These are phyloP conservation scores for Venturia carpophila DNA, from an alignment of 2,329 filamentous ascomycete species.

Conservation along the genomic window DNA sequence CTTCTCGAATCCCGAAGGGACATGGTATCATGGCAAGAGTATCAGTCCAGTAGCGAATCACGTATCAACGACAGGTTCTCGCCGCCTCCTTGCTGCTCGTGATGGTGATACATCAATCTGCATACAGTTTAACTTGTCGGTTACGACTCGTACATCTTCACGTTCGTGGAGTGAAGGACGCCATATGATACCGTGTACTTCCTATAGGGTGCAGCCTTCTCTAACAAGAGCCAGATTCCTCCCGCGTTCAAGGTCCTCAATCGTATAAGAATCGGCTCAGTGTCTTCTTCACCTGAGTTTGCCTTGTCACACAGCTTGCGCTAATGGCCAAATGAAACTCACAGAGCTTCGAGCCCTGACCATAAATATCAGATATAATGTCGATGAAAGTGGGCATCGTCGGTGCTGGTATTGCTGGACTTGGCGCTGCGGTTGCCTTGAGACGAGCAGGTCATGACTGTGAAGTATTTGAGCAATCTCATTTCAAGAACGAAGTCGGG, in stretches of 20 bases:
- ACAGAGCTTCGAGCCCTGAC: neutral
- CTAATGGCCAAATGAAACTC: neutral
- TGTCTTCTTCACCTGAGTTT: too few species aligned
- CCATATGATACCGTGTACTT: neutral
- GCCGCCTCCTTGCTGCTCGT: neutral
- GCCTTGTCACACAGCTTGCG: neutral
- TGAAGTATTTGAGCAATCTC: conserved; percentile 25
- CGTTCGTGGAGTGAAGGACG: neutral
- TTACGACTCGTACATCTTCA: neutral
- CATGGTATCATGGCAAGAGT: neutral
- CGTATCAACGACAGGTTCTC: too few species aligned
- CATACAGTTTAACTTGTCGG: neutral
- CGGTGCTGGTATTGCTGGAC: conserved; percentile 46
- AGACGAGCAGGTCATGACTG: conserved; percentile 47
- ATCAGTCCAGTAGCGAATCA: neutral
- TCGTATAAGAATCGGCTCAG: neutral
- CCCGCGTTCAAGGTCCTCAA: neutral
- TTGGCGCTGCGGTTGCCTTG: conserved; percentile 46
- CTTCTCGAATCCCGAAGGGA: neutral
- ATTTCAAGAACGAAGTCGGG: conserved; percentile 35
- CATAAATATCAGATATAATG: neutral
- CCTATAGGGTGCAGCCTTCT: neutral
- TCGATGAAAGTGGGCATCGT: conserved; percentile 30
- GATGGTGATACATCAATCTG: neutral
- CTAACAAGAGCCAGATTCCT: neutral